phyloP scores from a whole-genome alignment of 1,284 basidiomycete genomes.

The Trametes versicolor region DNA sequence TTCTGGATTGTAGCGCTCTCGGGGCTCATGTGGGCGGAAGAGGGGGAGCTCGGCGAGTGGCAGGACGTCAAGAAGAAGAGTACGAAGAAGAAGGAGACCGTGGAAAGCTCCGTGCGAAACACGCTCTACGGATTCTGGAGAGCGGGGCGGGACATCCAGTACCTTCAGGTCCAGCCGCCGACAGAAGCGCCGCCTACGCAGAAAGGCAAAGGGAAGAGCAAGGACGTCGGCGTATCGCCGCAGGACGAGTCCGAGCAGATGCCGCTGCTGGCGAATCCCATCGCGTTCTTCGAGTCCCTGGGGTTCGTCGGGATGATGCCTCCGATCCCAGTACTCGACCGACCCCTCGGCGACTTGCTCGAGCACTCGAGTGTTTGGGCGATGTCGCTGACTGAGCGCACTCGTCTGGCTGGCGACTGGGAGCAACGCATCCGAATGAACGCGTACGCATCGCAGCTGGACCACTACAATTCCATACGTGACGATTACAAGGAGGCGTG shows the following conservation, averaged over 20 bases:
- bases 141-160: conserved; percentile 37
- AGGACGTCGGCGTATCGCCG: background rate
- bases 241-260: no score
- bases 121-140: conserved; percentile 59
- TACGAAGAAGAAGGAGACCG: conserved; percentile 25
- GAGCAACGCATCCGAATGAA: conserved; percentile 37
- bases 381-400: conserved; percentile 42
- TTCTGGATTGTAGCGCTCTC: conserved; percentile 50
- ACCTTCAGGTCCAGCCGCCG: conserved; percentile 17
- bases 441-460: conserved; percentile 47
- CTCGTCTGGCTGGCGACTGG: conserved; percentile 37
- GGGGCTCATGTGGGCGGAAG: conserved; percentile 27
- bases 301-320: conserved; percentile 30
- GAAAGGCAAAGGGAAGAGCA: conserved; percentile 14
- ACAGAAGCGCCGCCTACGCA: background rate
- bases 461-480: conserved; percentile 49
- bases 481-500: conserved; percentile 44
- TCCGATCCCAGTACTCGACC: conserved; percentile 24
- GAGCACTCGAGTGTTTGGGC: conserved; percentile 35
- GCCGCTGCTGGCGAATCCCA: conserved; percentile 21
- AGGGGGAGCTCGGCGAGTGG: conserved; percentile 32
- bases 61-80: conserved; percentile 26
- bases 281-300: conserved; percentile 36
- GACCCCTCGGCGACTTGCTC: conserved; percentile 33
- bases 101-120: conserved; percentile 18